Conservation (phyloP, 352 stramenopile genomes). For the Salisapilia sapeloensis region DNA sequence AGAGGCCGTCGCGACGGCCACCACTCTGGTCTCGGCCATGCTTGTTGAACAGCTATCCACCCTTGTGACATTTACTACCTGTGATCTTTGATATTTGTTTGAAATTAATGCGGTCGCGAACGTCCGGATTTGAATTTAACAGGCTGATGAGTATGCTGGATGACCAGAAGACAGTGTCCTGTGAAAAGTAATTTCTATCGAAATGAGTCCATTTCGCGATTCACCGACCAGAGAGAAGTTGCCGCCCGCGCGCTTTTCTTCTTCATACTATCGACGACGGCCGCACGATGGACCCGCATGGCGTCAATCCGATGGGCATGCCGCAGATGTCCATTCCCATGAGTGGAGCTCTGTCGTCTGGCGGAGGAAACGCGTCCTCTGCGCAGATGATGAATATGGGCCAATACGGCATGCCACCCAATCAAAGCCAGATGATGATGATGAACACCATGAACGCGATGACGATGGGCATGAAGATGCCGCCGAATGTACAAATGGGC, state of each 20-base stretch:
- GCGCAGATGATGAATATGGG: constrained; percentile 20
- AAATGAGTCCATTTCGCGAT: too few species aligned
- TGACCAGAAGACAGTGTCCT: constrained; percentile 1
- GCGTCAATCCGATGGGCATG: constrained; percentile 48
- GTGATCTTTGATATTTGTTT: not conserved
- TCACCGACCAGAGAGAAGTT: not conserved
- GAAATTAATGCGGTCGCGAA: constrained; percentile 3
- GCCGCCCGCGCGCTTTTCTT: too few species aligned
- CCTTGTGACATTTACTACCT: constrained; percentile 1
- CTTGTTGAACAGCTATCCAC: too few species aligned
- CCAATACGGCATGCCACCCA: constrained; percentile 17
- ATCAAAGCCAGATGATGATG: constrained; percentile 37
- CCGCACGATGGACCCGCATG: constrained; percentile 31
- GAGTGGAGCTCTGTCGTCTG: constrained; percentile 4
- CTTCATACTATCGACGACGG: not conserved
- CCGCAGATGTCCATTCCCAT: constrained; percentile 54
- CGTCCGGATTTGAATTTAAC: not conserved
- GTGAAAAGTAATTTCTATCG: too few species aligned
- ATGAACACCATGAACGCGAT: constrained; percentile 33
- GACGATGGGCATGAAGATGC: constrained; percentile 26
- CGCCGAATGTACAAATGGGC: constrained; percentile 2
- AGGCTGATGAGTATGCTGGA: not conserved
- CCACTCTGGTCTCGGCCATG: too few species aligned
- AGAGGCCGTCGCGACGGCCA: constrained; percentile 28
- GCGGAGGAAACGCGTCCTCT: constrained; percentile 7